Conservation (phyloP, 768 basidiomycete genomes). For the Crucibulum laeve region DNA sequence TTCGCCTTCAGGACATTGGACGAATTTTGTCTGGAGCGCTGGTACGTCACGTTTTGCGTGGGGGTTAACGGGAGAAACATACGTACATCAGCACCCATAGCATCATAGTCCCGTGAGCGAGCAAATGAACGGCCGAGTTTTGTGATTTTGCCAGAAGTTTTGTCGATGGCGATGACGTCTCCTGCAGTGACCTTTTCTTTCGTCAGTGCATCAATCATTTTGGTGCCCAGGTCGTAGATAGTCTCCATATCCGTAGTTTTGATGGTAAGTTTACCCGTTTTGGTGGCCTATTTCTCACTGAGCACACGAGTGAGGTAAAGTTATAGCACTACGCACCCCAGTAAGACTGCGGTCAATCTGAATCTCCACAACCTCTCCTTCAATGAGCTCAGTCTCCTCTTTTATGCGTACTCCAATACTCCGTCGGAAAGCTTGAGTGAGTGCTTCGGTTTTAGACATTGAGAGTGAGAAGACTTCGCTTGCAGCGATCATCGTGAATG, state of each 20-base stretch:
- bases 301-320: slow-evolving; percentile 1
- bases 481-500: slow-evolving; percentile 96
- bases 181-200: slow-evolving; percentile 97
- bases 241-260: slow-evolving; percentile 99
- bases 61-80: slow-evolving; percentile 1
- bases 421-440: slow-evolving; percentile 93
- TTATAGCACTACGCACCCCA: slow-evolving; percentile 52
- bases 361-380: slow-evolving; percentile 98
- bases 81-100: slow-evolving; percentile 97
- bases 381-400: slow-evolving; percentile 96
- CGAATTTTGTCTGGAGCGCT: slow-evolving; percentile 89
- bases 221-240: slow-evolving; percentile 95
- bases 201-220: slow-evolving; percentile 97
- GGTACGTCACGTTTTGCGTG: slow-evolving; percentile 2
- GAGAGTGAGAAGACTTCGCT: slow-evolving; percentile 98
- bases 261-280: slow-evolving; percentile 95
- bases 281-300: slow-evolving; percentile 66
- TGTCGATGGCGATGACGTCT: slow-evolving; percentile 96
- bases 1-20: slow-evolving; percentile 97
- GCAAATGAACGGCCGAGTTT: slow-evolving; percentile 97
- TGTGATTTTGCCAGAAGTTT: slow-evolving; percentile 92
- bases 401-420: slow-evolving; percentile 97
- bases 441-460: slow-evolving; percentile 97
- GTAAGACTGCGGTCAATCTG: slow-evolving; percentile 97
- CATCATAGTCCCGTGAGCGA: slow-evolving; percentile 96